Evolutionary conservation across 2,329 filamentous ascomycete genomes (phyloP), one percentile per base, ranked within the genome.

Genomic region (Ceratocystis smalleyi): DNA sequence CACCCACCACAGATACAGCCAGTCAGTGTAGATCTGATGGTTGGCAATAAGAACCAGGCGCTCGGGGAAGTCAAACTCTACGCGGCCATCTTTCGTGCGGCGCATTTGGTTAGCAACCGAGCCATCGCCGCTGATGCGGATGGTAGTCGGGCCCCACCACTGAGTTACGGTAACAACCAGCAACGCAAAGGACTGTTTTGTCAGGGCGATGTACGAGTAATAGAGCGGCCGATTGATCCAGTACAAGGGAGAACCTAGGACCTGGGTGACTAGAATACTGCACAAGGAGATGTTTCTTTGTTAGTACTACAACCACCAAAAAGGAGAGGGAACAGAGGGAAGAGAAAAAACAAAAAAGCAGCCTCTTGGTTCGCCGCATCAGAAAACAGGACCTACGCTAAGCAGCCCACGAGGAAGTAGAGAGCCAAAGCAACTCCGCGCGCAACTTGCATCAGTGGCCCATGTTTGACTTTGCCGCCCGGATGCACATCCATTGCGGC

Each of bases 1-100:
- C 30, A 90, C 85, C 90, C 90, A 95, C 90, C 90, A 95, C 6
- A 95, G 81, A 72, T 95, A 95, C 7, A 95, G 75, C 90, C 89
- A 95, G 75, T 95, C 89, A 7, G 89, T 92, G 72, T 95, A 95
- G 62, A 95, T 85, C 81, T 94, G 89, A 71, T 95, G 90, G 72
- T 95, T 95, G 30, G 90, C 89, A 73, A 95, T 88, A 75, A 95
- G 77, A 30, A 95, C 81, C 71, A 95, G 77, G 60, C 90, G 82
- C 71, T 94, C 86, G 0, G 90, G 89, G 68, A 95, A 95, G 68
- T 83, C 79, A 72, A 89, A 91, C 70, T 90, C 79, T 43, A 95
- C 80, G 63, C 84, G 82, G 15, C 90, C 90, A 71, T 91, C 87
- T 2, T 79, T 74, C 5, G 83, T 86, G 68, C 85, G 79, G 67